A percentile compares a stretch with the other conserved stretches of the same genome.
Evolutionary conservation across 352 stramenopile species (phyloP).

Genomic region (Pythium folliculosum): DNA sequence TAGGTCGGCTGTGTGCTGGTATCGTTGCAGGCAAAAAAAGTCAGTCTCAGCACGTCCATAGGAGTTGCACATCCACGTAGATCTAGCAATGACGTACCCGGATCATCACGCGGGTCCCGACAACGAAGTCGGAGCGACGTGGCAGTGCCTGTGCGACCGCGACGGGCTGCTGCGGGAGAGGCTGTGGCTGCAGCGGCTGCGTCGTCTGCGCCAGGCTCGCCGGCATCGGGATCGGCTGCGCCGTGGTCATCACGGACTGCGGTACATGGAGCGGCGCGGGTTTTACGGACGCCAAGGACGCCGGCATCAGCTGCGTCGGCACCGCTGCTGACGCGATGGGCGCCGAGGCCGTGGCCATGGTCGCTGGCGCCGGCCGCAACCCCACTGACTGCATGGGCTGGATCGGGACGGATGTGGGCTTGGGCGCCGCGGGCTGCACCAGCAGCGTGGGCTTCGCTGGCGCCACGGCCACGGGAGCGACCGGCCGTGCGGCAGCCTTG

Average conservation of each 20-base stretch:
- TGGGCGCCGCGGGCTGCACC: conserved; percentile 3
- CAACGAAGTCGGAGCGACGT: conserved; percentile 62
- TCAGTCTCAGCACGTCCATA: not conserved
- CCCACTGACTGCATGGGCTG: not conserved
- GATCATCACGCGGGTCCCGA: conserved; percentile 70
- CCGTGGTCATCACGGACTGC: conserved; percentile 2
- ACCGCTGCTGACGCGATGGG: not conserved
- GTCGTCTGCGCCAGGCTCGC: conserved; percentile 7
- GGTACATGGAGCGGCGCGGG: conserved; percentile 9
- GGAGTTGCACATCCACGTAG: not conserved
- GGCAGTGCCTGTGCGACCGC: conserved; percentile 25
- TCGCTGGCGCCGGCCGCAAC: conserved; percentile 6
- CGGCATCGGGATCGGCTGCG: conserved; percentile 12
- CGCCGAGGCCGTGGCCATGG: not conserved
- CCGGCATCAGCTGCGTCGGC: conserved; percentile 3
- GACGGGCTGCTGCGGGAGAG: conserved; percentile 10
- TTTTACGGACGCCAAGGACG: conserved; percentile 4
- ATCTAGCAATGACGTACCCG: conserved; percentile 50
- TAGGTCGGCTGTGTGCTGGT: conserved; percentile 68
- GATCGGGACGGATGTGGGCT: conserved; percentile 12
- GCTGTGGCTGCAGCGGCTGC: conserved; percentile 2
- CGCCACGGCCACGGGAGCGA: not conserved
- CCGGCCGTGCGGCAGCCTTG: conserved; percentile 4
- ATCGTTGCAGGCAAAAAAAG: not conserved
- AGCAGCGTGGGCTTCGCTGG: conserved; percentile 16